Evolutionary conservation across 192 early-diverging fungal species (phyloP).

Genomic region (Thoreauomyces humboldtii): DNA sequence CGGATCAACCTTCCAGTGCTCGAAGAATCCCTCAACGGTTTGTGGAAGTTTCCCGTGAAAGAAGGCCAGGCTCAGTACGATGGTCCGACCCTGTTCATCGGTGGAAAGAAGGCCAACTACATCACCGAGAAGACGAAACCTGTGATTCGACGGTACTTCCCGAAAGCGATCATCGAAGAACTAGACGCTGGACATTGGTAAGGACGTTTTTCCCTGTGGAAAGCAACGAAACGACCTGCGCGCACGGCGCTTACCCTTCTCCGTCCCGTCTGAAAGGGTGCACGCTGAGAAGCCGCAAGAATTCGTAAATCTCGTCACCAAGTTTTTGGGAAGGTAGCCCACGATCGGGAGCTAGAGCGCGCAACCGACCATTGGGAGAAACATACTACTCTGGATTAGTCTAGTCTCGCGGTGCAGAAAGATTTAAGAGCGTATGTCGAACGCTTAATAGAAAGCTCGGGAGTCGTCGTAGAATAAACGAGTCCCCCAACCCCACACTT

Average conservation of each 20-base stretch:
- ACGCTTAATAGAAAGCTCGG: too few species aligned
- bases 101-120: conserved; percentile 69
- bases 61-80: conserved; percentile 41
- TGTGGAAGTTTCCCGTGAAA: conserved; percentile 45
- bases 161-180: conserved; percentile 57
- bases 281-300: conserved; percentile 47
- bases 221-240: neutral
- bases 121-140: conserved; percentile 52
- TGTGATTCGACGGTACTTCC: conserved; percentile 69
- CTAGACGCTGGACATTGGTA: conserved; percentile 90
- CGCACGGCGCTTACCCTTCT: neutral
- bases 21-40: conserved; percentile 26
- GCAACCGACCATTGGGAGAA: too few species aligned
- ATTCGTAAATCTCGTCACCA: conserved; percentile 30
- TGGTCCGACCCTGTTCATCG: conserved; percentile 77
- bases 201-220: neutral
- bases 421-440: too few species aligned
- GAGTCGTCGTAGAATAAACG: too few species aligned
- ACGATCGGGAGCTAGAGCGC: too few species aligned
- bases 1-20: conserved; percentile 76
- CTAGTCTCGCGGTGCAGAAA: too few species aligned
- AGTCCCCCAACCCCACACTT: too few species aligned
- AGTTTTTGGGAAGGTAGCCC: conserved; percentile 13
- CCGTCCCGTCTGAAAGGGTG: conserved; percentile 23
- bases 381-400: too few species aligned